These are phyloP conservation scores for Cercophora newfieldiana DNA, from an alignment of 495 filamentous ascomycete species.

Conservation along the genomic window DNA sequence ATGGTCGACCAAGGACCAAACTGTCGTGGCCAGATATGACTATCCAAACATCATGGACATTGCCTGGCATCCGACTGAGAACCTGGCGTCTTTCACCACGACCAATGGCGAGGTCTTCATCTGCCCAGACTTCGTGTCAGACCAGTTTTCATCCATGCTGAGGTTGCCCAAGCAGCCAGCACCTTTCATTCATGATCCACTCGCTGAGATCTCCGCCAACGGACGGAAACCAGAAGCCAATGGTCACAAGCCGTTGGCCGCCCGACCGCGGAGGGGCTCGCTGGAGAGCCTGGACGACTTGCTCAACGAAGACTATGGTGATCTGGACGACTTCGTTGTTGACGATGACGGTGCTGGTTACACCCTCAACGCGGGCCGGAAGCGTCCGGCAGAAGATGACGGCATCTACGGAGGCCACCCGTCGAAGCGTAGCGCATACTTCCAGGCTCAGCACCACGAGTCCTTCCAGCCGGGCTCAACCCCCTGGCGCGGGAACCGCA, in stretches of 20 bases:
- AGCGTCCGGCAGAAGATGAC: slow-evolving; percentile 60
- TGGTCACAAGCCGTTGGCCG: slow-evolving; percentile 52
- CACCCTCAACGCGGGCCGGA: slow-evolving; percentile 65
- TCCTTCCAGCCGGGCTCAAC: slow-evolving; percentile 93
- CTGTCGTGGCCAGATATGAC: slow-evolving; percentile 67
- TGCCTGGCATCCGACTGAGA: slow-evolving; percentile 86
- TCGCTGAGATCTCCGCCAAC: slow-evolving; percentile 71
- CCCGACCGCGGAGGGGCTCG: slow-evolving; percentile 43
- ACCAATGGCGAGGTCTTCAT: slow-evolving; percentile 91
- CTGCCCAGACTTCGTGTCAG: slow-evolving; percentile 72
- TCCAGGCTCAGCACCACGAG: slow-evolving; percentile 71
- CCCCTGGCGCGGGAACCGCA: slow-evolving; percentile 89
- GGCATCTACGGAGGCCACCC: slow-evolving; percentile 37
- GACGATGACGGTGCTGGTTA: slow-evolving; percentile 97
- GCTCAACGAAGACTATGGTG: slow-evolving; percentile 61
- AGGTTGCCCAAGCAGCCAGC: slow-evolving; percentile 63
- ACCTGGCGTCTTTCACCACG: slow-evolving; percentile 86
- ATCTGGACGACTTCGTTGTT: slow-evolving; percentile 74
- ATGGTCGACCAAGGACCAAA: slow-evolving; percentile 89
- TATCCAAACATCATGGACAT: slow-evolving; percentile 81
- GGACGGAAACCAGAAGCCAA: slow-evolving; percentile 55
- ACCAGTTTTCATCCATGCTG: slow-evolving; percentile 62
- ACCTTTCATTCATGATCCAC: slow-evolving; percentile 80
- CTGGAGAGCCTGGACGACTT: slow-evolving; percentile 54
- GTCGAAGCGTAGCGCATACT: slow-evolving; percentile 49